Evolutionary conservation across 352 stramenopile species (phyloP), one percentile per base, ranked within the genome.

Genomic region (Thraustochytrium striatum): DNA sequence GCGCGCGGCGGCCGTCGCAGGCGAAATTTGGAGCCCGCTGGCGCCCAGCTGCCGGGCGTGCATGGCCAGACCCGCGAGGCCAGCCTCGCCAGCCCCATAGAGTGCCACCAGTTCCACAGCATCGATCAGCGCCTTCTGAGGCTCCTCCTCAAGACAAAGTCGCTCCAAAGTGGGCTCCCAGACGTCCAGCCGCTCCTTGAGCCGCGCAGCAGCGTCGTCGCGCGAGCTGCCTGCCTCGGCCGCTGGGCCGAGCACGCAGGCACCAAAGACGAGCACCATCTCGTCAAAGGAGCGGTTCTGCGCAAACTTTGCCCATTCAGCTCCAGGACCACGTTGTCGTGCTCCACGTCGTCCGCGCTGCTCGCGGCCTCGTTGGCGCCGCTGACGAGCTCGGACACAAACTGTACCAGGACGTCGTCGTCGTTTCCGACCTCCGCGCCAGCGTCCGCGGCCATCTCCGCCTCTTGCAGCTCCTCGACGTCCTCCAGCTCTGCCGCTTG

Each of bases 271-370:
- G 13, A 62, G 52, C 35, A 75, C 52, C 28, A 75, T 39, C 30
- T 75, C 65, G 41, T 75, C 44, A 30, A 75, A 75, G 65, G 44
- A 44, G 16, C 70, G 53, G 41, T 80, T 80, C 58, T 80, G 32
- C 7, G 70, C 70, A 38, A 58, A 80, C 58, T 80, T 80, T 61
- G 57, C 13, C 70, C 44, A 38, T 80, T 80, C 7, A 80, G 38
- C 47, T 80, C 70, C 13, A 80, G 58, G 1, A 80, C 9, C 11
- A 80, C 55, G 3, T 80, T 80, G 57, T 73, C 58, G 33, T 69
- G 55, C 36, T 72, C 58, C 16, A 80, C 39, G 47, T 30, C 33
- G 2, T 53, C 58, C 16, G 13, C 33, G 55, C 32, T 50, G n/a
- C 33, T 57, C 21, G 43, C 33, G 8, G 55, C 8, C n/a, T n/a